Evolutionary conservation across 2,329 filamentous ascomycete genomes (phyloP).

Genomic region (Cladosporium austrohemisphaericum): DNA sequence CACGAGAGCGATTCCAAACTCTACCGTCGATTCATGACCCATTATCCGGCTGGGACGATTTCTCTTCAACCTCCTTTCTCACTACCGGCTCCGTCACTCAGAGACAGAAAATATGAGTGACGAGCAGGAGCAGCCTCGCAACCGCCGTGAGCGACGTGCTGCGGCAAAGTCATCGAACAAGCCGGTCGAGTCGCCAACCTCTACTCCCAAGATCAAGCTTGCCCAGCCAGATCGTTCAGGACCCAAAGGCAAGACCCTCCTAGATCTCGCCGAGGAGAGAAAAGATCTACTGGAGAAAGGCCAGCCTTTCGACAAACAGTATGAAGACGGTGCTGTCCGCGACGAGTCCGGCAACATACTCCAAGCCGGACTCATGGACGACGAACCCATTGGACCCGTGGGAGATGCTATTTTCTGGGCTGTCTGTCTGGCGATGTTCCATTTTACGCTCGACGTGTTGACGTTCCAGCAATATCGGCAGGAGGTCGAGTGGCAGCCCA

Average conservation of each 20-base stretch:
- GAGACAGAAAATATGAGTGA: constrained; percentile 18
- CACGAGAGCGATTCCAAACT: background rate
- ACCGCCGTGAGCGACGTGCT: constrained; percentile 46
- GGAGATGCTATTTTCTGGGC: constrained; percentile 49
- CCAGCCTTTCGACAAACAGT: constrained; percentile 51
- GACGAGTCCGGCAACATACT: constrained; percentile 35
- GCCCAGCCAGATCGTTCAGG: constrained; percentile 65
- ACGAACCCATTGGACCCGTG: constrained; percentile 44
- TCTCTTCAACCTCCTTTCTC: background rate
- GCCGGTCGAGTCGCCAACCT: constrained; percentile 30
- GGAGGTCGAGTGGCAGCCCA: constrained; percentile 57
- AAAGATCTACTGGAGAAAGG: constrained; percentile 40
- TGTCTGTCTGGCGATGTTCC: constrained; percentile 63
- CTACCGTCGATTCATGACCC: background rate
- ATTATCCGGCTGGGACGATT: background rate
- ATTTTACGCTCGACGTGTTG: constrained; percentile 74
- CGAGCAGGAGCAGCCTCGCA: constrained; percentile 30
- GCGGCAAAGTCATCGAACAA: constrained; percentile 35
- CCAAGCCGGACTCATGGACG: constrained; percentile 35
- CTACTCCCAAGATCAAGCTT: constrained; percentile 58
- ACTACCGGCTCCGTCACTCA: background rate
- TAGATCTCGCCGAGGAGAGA: constrained; percentile 66
- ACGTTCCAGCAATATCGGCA: constrained; percentile 76
- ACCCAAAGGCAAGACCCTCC: constrained; percentile 63
- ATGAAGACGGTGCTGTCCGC: constrained; percentile 29